Percentiles rank a stretch among this genome's conserved stretches.
Evolutionary conservation across 208 protist genomes (phyloP).

Genomic region (Acanthamoeba royreba): DNA sequence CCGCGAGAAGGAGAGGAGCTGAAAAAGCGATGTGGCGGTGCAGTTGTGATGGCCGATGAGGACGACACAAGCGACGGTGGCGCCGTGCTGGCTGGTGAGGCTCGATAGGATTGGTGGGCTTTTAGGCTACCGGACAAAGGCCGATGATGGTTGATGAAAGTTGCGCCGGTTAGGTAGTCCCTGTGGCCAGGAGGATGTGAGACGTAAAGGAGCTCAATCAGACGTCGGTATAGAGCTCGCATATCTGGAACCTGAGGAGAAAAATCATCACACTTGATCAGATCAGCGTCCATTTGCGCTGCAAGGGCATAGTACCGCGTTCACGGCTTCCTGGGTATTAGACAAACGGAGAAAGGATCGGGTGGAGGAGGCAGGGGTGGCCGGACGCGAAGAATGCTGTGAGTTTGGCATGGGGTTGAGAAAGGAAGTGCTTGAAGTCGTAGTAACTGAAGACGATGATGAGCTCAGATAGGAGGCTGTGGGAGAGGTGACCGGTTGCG

Average conservation of each 20-base stretch:
- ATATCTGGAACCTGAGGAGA: background rate
- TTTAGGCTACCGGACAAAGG: background rate
- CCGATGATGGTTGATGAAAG: too few species aligned
- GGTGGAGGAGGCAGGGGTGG: background rate
- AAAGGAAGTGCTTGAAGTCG: too few species aligned
- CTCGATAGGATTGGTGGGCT: too few species aligned
- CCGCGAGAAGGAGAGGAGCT: background rate
- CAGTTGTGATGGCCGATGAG: background rate
- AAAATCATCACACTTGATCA: background rate
- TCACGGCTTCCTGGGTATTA: background rate
- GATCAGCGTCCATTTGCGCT: background rate
- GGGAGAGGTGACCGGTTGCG: too few species aligned
- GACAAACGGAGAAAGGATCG: background rate
- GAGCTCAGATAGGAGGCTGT: too few species aligned
- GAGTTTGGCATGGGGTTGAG: too few species aligned
- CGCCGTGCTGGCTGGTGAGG: too few species aligned
- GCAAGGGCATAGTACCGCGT: background rate
- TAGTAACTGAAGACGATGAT: too few species aligned
- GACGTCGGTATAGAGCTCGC: background rate
- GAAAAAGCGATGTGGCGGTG: background rate
- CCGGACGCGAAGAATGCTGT: background rate
- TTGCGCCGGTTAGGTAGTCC: background rate
- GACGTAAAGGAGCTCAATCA: background rate
- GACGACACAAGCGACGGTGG: background rate
- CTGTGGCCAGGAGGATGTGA: background rate